phyloP scores from a whole-genome alignment of 1,284 basidiomycete genomes.

The Rhodotorula sp. region DNA sequence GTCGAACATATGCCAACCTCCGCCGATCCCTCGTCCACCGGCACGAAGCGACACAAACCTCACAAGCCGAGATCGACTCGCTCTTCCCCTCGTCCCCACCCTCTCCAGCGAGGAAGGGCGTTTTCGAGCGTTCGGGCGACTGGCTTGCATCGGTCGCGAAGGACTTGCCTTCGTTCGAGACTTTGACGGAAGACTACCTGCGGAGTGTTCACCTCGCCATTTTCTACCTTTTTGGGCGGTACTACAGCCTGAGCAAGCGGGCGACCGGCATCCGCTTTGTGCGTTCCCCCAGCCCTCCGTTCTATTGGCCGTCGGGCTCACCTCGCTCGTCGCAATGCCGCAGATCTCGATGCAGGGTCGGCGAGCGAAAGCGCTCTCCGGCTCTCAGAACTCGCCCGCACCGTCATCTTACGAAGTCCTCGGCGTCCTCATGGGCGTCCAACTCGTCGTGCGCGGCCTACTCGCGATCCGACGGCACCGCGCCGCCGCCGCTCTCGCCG shows the following conservation, averaged over 20 bases:
- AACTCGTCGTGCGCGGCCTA: constrained; percentile 46
- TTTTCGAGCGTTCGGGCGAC: constrained; percentile 15
- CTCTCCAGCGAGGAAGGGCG: background rate
- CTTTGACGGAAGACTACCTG: constrained; percentile 46
- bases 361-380: constrained; percentile 25
- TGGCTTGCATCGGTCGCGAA: constrained; percentile 14
- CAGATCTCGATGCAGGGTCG: constrained; percentile 39
- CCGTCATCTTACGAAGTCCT: constrained; percentile 50
- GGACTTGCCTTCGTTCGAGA: constrained; percentile 46
- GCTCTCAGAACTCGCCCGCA: constrained; percentile 19
- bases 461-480: constrained; percentile 32
- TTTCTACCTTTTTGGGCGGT: constrained; percentile 51
- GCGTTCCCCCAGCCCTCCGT: background rate
- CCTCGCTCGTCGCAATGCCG: no score
- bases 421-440: constrained; percentile 48
- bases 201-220: constrained; percentile 50
- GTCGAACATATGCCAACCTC: constrained; percentile 40
- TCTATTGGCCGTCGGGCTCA: background rate
- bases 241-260: constrained; percentile 50
- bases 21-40: constrained; percentile 40
- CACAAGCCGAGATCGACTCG: constrained; percentile 21
- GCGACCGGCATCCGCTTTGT: constrained; percentile 48
- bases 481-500: constrained; percentile 21
- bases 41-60: constrained; percentile 24
- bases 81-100: constrained; percentile 26